phyloP scores from a whole-genome alignment of 345 rosid genomes.

The Eucalyptus pumila region DNA sequence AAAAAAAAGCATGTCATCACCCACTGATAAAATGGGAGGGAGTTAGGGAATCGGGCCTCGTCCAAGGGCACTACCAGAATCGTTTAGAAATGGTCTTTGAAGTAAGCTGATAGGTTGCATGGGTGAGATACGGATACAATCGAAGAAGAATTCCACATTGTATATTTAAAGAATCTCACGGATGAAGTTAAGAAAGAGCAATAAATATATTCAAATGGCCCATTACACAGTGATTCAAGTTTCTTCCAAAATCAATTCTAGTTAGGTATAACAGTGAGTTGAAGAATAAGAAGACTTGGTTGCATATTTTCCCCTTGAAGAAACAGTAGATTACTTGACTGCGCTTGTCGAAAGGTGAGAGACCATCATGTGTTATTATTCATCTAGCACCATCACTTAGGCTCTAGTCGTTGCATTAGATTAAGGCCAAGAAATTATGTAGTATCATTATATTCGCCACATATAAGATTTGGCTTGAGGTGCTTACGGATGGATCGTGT shows the following conservation, averaged over 20 bases:
- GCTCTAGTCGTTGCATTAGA: neutral
- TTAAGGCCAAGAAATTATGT: neutral
- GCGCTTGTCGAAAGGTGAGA: neutral
- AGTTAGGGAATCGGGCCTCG: neutral
- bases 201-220: neutral
- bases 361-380: neutral
- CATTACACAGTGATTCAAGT: neutral
- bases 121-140: neutral
- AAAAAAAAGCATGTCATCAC: neutral
- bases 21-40: neutral
- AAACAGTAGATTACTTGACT: neutral
- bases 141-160: neutral
- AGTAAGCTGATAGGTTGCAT: neutral
- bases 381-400: neutral
- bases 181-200: neutral
- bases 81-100: neutral
- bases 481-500: neutral
- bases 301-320: neutral
- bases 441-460: neutral
- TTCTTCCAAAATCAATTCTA: neutral
- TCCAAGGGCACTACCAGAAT: neutral
- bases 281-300: neutral
- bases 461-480: neutral
- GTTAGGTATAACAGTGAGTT: neutral
- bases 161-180: neutral